Evolutionary conservation across 352 stramenopile species (phyloP).

Genomic region (Pythium grandisporangium): DNA sequence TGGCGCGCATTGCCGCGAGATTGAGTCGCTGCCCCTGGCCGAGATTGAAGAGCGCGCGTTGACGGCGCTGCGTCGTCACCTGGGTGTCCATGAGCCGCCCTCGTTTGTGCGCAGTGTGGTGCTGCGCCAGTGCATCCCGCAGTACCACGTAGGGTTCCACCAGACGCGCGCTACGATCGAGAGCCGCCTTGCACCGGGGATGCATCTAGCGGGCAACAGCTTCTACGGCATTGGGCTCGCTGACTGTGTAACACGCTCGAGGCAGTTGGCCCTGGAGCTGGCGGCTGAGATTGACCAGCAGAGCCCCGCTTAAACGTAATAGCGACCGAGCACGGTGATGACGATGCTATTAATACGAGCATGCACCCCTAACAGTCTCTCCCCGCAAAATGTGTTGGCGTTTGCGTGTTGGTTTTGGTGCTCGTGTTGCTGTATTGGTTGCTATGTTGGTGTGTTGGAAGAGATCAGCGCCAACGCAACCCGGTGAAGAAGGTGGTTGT

Average conservation of each 20-base stretch:
- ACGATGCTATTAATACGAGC: no score
- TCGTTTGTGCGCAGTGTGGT: constrained; percentile 46
- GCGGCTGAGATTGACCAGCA: constrained; percentile 17
- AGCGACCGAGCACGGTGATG: no score
- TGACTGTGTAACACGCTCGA: constrained; percentile 78
- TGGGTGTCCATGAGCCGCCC: constrained; percentile 48
- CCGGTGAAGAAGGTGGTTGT: no score
- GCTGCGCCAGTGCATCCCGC: constrained; percentile 62
- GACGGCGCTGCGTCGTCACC: constrained; percentile 59
- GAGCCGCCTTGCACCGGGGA: constrained; percentile 29
- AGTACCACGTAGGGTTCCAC: constrained; percentile 80
- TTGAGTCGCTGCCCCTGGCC: constrained; percentile 24
- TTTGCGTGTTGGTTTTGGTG: no score
- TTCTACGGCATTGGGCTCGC: constrained; percentile 84
- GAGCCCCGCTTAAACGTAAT: no score
- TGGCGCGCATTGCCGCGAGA: constrained; percentile 63
- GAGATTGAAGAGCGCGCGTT: constrained; percentile 56
- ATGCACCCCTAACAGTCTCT: no score
- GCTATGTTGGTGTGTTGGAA: no score
- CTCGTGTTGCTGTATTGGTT: no score
- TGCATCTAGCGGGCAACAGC: constrained; percentile 74
- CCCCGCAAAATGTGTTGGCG: no score
- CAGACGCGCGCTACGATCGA: constrained; percentile 55
- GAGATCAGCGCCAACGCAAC: no score
- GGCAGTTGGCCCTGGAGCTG: constrained; percentile 65